Base-by-base conservation (phyloP, 2,329 filamentous ascomycete species). In the Ophiostoma himal-ulmi region DNA sequence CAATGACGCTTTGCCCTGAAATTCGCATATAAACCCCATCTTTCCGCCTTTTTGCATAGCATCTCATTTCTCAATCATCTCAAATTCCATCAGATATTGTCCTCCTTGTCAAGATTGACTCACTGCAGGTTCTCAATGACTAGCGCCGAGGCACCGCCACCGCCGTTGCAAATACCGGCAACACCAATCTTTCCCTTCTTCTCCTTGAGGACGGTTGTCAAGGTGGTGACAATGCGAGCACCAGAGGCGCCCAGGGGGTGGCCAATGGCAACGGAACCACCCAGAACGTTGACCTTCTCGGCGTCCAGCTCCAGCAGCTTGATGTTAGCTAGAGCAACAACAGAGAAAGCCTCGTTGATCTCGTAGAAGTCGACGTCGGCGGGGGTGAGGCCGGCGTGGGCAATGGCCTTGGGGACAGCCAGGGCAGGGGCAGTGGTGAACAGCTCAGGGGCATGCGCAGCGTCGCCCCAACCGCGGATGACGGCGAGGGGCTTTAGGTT, bases 271-370 rank as follows among this genome's bases (percentile, higher is more conserved):
- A 99, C 95, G 70, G 95, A 92, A 79, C 95, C 95, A 78, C 95
- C 95, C 78, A 93, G 94, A 70, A 98, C 84, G 83, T 99, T 99
- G 79, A 99, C 94, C 82, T 93, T 96, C 72, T 94, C 91, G 74
- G 91, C 86, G 74, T 85, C 84, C 71, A 99, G 83, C 73, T 85
- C 86, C 57, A 99, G 88, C 70, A 98, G 81, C 87, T 99, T 97
- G 83, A 97, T 89, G 85, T 99, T 99, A 75, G 95, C 94, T 69
- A 99, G 86, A 54, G 95, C 93, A 74, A 99, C 95, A 68, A 97
- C 95, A 73, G 92, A 95, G 85, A 99, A 99, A 60, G 95, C 95
- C 85, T 99, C 95, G 85, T 99, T 99, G 85, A 99, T 97, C 85
- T 99, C 95, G 81, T 95, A 99, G 76, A 89, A 95, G 77, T 98